A percentile compares a stretch with the other conserved stretches of the same genome.
Evolutionary conservation across 257 asterid species (phyloP).

Genomic region (Solanum clarkiae): DNA sequence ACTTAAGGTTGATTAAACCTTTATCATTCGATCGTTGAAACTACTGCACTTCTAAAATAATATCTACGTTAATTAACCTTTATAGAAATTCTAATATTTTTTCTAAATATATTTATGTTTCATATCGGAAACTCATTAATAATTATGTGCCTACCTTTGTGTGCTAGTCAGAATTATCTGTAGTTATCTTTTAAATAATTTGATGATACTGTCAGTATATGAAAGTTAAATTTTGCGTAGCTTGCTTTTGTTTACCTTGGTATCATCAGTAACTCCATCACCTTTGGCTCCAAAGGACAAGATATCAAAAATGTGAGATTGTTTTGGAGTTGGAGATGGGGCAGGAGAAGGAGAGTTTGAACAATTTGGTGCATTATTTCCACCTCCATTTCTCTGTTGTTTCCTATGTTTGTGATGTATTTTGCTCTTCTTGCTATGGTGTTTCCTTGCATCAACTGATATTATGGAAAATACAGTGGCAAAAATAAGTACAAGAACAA

Average conservation of each 20-base stretch:
- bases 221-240: neutral
- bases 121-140: neutral
- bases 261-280: constrained; percentile 57
- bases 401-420: constrained; percentile 20
- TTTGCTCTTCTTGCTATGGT: constrained; percentile 20
- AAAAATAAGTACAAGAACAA: constrained; percentile 16
- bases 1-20: neutral
- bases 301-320: constrained; percentile 25
- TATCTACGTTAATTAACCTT: neutral
- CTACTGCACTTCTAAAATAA: neutral
- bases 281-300: constrained; percentile 65
- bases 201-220: neutral
- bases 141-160: neutral
- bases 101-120: neutral
- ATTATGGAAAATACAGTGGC: constrained; percentile 10
- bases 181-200: neutral
- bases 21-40: neutral
- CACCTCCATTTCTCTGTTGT: constrained; percentile 3
- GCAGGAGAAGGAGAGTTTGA: neutral
- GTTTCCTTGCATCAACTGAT: constrained; percentile 30
- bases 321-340: neutral
- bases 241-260: constrained; percentile 26
- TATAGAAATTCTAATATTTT: neutral
- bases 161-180: neutral
- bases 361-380: neutral